Percentiles rank a stretch among this genome's conserved stretches.
Evolutionary conservation across 2,329 filamentous ascomycete species (phyloP).

Genomic region (Lasiodiplodia citricola): DNA sequence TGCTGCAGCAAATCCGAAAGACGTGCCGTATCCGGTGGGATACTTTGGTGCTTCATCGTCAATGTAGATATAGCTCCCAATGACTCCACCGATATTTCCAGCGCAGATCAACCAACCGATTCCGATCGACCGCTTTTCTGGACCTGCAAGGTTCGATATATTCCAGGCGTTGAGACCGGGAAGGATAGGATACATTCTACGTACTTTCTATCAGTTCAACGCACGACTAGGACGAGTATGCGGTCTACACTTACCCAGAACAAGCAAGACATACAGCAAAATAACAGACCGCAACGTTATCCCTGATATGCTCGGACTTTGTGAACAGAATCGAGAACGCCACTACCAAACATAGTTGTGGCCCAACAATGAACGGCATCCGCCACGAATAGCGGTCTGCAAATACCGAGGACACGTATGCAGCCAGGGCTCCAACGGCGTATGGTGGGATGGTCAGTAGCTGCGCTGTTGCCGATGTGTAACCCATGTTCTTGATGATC

Average conservation of each 20-base stretch:
- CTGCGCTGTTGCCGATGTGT: conserved; percentile 37
- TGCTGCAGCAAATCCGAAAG: conserved; percentile 35
- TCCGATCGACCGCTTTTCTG: conserved; percentile 38
- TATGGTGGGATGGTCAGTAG: conserved; percentile 38
- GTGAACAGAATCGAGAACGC: conserved; percentile 51
- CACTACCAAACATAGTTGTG: conserved; percentile 41
- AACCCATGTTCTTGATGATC: conserved; percentile 36
- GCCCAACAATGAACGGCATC: conserved; percentile 36
- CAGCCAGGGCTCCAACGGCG: conserved; percentile 33
- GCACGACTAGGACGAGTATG: neutral
- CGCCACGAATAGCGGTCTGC: conserved; percentile 37
- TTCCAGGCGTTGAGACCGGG: conserved; percentile 39
- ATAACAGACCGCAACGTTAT: conserved; percentile 51
- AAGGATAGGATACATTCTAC: conserved; percentile 40
- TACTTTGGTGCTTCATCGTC: conserved; percentile 44
- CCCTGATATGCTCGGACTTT: conserved; percentile 43
- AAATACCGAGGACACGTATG: conserved; percentile 34
- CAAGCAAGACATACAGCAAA: conserved; percentile 53
- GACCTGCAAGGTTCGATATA: conserved; percentile 38
- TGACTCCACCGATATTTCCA: conserved; percentile 38
- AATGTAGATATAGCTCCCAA: conserved; percentile 44
- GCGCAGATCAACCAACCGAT: conserved; percentile 39
- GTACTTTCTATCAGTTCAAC: conserved; percentile 26
- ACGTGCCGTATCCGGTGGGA: conserved; percentile 43
- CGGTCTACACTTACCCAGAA: conserved; percentile 34